Conservation (phyloP, 1,284 basidiomycete genomes). For the Mixia osmundae region DNA sequence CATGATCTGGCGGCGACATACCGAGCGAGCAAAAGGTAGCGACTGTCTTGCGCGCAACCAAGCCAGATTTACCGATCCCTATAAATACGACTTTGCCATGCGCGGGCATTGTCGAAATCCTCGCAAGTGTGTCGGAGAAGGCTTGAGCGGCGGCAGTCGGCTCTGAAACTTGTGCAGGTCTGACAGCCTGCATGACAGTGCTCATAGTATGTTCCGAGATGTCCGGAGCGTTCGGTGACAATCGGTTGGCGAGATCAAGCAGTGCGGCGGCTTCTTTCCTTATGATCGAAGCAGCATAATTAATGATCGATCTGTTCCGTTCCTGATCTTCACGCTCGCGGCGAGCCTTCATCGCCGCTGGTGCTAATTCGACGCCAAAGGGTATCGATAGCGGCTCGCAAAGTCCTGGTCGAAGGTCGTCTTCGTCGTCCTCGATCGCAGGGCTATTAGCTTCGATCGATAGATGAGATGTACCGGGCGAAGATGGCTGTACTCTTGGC, state of each 20-base stretch:
- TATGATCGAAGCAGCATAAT: slow-evolving; percentile 15
- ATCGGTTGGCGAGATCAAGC: slow-evolving; percentile 15
- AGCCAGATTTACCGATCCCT: slow-evolving; percentile 24
- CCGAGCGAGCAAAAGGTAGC: slow-evolving; percentile 18
- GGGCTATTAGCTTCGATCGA: too few relatives aligned
- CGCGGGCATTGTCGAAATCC: slow-evolving; percentile 9
- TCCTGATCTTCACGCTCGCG: too few relatives aligned
- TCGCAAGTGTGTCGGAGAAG: slow-evolving; percentile 11
- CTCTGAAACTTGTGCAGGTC: slow-evolving; percentile 4
- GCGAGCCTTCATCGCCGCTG: too few relatives aligned
- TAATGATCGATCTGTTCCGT: too few relatives aligned
- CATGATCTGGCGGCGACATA: slow-evolving; percentile 2
- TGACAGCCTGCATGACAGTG: not conserved
- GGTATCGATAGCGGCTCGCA: too few relatives aligned
- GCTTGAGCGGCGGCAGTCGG: not conserved
- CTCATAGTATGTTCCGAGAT: slow-evolving; percentile 1
- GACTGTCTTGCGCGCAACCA: slow-evolving; percentile 16
- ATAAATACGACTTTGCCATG: slow-evolving; percentile 23
- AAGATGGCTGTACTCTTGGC: too few relatives aligned
- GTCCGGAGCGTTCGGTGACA: slow-evolving; percentile 11
- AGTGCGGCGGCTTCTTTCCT: slow-evolving; percentile 17
- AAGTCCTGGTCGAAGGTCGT: too few relatives aligned
- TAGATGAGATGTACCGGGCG: too few relatives aligned
- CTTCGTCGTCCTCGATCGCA: too few relatives aligned
- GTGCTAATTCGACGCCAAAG: too few relatives aligned